phyloP scores from a whole-genome alignment of 2,329 filamentous ascomycete genomes.

The Scedosporium boydii region DNA sequence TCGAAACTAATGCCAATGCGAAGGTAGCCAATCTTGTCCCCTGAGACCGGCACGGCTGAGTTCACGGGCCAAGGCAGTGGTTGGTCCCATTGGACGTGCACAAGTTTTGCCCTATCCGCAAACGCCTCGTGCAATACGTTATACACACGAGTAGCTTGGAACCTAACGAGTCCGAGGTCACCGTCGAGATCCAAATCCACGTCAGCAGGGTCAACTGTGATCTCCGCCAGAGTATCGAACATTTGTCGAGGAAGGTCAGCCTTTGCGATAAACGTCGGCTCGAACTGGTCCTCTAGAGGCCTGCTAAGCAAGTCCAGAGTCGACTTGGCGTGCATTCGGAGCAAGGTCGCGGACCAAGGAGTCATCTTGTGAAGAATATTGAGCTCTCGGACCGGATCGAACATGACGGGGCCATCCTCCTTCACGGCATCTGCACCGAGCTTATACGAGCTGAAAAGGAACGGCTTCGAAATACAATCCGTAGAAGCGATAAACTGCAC shows the following conservation, averaged over 20 bases:
- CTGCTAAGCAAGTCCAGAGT: slow-evolving; percentile 71
- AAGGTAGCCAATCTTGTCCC: slow-evolving; percentile 27
- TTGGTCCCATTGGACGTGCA: slow-evolving; percentile 44
- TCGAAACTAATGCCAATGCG: slow-evolving; percentile 64
- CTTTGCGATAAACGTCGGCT: slow-evolving; percentile 68
- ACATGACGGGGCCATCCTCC: slow-evolving; percentile 58
- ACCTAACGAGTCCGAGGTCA: slow-evolving; percentile 30
- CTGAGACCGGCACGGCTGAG: slow-evolving; percentile 8
- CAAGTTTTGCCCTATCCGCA: slow-evolving; percentile 60
- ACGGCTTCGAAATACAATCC: slow-evolving; percentile 60
- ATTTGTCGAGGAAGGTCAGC: slow-evolving; percentile 43
- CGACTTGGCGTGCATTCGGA: slow-evolving; percentile 65
- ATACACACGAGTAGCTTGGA: slow-evolving; percentile 50
- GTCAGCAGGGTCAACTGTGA: slow-evolving; percentile 3
- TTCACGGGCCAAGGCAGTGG: slow-evolving; percentile 17
- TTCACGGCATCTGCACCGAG: slow-evolving; percentile 27
- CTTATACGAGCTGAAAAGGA: slow-evolving; percentile 39
- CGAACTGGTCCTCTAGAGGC: slow-evolving; percentile 68
- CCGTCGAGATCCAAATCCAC: not conserved
- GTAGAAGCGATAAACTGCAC: slow-evolving; percentile 76
- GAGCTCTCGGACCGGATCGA: slow-evolving; percentile 62
- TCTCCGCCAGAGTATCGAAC: slow-evolving; percentile 40
- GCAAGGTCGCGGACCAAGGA: slow-evolving; percentile 65
- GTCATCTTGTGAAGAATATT: slow-evolving; percentile 91
- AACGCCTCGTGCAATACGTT: slow-evolving; percentile 60